Evolutionary conservation across 352 stramenopile genomes (phyloP).

Genomic region (Globisporangium apiculatum): DNA sequence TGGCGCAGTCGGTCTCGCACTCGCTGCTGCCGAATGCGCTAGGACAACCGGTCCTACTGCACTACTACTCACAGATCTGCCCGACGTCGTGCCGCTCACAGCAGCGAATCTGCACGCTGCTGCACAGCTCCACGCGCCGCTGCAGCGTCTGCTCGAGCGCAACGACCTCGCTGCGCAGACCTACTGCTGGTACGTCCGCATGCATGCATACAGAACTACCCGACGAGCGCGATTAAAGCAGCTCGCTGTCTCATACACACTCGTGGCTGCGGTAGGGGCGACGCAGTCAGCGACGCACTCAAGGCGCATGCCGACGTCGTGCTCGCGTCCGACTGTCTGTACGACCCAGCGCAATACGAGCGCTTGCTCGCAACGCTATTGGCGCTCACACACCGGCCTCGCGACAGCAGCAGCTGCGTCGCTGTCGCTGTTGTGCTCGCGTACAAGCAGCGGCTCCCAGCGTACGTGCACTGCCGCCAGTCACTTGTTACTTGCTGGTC

Average conservation of each 20-base stretch:
- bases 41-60: conserved; percentile 7
- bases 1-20: conserved; percentile 37
- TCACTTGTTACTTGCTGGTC: background rate
- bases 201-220: background rate
- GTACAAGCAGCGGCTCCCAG: conserved; percentile 62
- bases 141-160: conserved; percentile 15
- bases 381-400: conserved; percentile 17
- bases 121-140: conserved; percentile 13
- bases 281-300: background rate
- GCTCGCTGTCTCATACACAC: too few relatives aligned
- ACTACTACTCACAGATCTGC: conserved; percentile 53
- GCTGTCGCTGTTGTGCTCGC: conserved; percentile 31
- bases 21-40: background rate
- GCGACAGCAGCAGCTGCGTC: background rate
- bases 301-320: conserved; percentile 13
- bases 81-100: conserved; percentile 36
- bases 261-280: conserved; percentile 4
- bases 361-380: conserved; percentile 36
- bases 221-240: background rate
- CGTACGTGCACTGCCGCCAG: conserved; percentile 16
- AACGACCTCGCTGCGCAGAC: conserved; percentile 16
- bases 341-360: conserved; percentile 37
- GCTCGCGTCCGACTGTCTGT: conserved; percentile 63
- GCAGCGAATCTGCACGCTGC: conserved; percentile 23
- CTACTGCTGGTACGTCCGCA: conserved; percentile 31